These are phyloP conservation scores for Crucihimalaya himalaica DNA, from an alignment of 345 rosid species.

Conservation along the genomic window DNA sequence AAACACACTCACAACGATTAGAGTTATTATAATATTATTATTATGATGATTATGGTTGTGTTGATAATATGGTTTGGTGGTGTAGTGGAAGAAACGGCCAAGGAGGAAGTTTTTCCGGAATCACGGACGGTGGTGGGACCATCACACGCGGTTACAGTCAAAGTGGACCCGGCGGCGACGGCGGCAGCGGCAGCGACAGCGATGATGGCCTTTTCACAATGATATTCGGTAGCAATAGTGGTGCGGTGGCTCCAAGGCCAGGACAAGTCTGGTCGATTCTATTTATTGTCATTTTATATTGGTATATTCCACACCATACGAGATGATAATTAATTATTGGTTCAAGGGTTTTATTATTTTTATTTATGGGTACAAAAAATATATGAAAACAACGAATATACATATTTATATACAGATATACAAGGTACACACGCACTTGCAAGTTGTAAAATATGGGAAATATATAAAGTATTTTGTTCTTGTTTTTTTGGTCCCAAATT, in stretches of 20 bases:
- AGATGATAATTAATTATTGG: constrained; percentile 39
- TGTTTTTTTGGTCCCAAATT: constrained; percentile 26
- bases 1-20: neutral
- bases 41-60: constrained; percentile 20
- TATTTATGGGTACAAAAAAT: neutral
- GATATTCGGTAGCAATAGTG: constrained; percentile 65
- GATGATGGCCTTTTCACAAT: constrained; percentile 57
- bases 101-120: constrained; percentile 37
- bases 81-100: constrained; percentile 50
- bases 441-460: constrained; percentile 39
- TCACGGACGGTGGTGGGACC: constrained; percentile 41
- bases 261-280: constrained; percentile 24
- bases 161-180: constrained; percentile 45
- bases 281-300: constrained; percentile 20
- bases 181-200: constrained; percentile 40
- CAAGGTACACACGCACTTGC: constrained; percentile 16
- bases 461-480: constrained; percentile 17
- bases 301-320: constrained; percentile 47
- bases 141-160: constrained; percentile 53
- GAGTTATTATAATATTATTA: neutral
- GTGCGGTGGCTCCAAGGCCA: constrained; percentile 39
- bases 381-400: constrained; percentile 6
- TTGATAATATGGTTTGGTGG: constrained; percentile 21
- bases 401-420: neutral
- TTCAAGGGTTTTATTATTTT: constrained; percentile 19